These are phyloP conservation scores for Suillus decipiens DNA, from an alignment of 768 basidiomycete species.

Conservation along the genomic window DNA sequence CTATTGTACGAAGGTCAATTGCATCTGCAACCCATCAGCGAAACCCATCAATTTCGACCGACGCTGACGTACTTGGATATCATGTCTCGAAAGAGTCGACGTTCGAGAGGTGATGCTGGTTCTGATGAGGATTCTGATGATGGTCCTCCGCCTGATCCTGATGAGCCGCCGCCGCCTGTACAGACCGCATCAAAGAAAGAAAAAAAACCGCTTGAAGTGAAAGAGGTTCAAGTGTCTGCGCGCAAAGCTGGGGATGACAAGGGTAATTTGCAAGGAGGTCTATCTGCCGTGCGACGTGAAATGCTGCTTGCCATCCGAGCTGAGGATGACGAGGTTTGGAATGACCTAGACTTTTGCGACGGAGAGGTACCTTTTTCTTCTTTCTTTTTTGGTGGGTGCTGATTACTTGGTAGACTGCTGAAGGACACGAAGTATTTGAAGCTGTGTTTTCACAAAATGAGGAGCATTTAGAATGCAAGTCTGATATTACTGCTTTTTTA, in stretches of 20 bases:
- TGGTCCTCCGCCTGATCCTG: slow-evolving; percentile 78
- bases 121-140: slow-evolving; percentile 78
- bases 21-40: slow-evolving; percentile 75
- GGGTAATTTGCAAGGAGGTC: slow-evolving; percentile 56
- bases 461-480: slow-evolving; percentile 52
- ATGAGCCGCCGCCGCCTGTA: slow-evolving; percentile 56
- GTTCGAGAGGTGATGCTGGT: slow-evolving; percentile 44
- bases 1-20: slow-evolving; percentile 52
- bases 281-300: slow-evolving; percentile 72
- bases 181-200: slow-evolving; percentile 52
- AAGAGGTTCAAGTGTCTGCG: slow-evolving; percentile 77
- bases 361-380: slow-evolving; percentile 49
- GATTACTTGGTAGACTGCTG: slow-evolving; percentile 47
- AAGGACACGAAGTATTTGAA: slow-evolving; percentile 60
- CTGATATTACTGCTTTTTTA: slow-evolving; percentile 57
- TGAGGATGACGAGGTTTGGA: slow-evolving; percentile 82
- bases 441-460: slow-evolving; percentile 61
- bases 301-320: slow-evolving; percentile 71
- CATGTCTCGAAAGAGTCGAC: slow-evolving; percentile 62
- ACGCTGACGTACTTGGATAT: slow-evolving; percentile 80
- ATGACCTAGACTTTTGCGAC: slow-evolving; percentile 65
- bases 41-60: slow-evolving; percentile 82
- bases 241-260: slow-evolving; percentile 68
- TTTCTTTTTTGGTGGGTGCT: slow-evolving; percentile 4
- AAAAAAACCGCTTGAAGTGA: slow-evolving; percentile 59